Conservation (phyloP, 305 asterid genomes). For the Solanum aculeatissimum region DNA sequence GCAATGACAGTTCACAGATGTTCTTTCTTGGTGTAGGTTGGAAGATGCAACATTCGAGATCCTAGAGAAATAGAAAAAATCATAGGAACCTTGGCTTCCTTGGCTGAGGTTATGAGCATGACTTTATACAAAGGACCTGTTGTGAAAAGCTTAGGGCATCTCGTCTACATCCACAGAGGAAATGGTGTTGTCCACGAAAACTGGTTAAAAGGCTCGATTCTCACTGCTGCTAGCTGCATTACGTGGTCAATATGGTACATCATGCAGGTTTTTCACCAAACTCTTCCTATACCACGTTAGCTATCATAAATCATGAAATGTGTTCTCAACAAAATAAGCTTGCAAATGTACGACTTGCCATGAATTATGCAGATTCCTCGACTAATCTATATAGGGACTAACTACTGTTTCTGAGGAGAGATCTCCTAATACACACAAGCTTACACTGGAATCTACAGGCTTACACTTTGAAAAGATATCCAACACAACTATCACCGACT, state of each 20-base stretch:
- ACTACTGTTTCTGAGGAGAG: not conserved
- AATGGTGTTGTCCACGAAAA: slow-evolving; percentile 22
- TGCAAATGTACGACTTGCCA: not conserved
- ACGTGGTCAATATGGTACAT: slow-evolving; percentile 60
- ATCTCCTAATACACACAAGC: not conserved
- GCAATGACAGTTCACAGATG: not conserved
- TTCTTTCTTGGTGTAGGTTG: slow-evolving; percentile 24
- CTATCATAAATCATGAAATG: not conserved
- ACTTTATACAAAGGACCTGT: slow-evolving; percentile 56
- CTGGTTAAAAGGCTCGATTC: slow-evolving; percentile 55
- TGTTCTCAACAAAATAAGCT: not conserved
- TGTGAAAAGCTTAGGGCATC: slow-evolving; percentile 23
- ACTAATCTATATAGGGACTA: not conserved
- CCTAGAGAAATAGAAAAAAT: slow-evolving; percentile 50
- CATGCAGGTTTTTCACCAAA: slow-evolving; percentile 47
- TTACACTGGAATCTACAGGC: slow-evolving; percentile 27
- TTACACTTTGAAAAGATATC: slow-evolving; percentile 51
- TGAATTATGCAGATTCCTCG: not conserved
- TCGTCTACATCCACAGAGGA: slow-evolving; percentile 24
- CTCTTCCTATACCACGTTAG: not conserved
- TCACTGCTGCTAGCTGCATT: slow-evolving; percentile 51
- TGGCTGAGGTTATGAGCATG: slow-evolving; percentile 59
- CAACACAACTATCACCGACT: slow-evolving; percentile 60
- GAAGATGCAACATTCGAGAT: slow-evolving; percentile 38
- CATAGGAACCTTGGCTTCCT: slow-evolving; percentile 43